Evolutionary conservation across 2,329 filamentous ascomycete genomes (phyloP), one percentile per base, ranked within the genome.

Genomic region (Fusarium clavum): DNA sequence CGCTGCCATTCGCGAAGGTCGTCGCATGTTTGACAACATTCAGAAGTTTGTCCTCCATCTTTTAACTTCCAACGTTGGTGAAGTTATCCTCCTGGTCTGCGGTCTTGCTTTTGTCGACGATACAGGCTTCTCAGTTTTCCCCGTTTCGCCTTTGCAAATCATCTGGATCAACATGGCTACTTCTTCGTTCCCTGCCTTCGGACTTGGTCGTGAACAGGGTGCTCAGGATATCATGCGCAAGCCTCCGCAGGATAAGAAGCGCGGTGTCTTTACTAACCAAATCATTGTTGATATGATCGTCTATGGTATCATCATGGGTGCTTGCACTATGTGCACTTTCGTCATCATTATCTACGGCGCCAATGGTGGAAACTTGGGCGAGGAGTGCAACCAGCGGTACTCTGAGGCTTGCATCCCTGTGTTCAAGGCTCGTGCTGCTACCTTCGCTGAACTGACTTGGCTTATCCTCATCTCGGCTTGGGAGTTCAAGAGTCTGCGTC

Each of bases 81-180:
- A 97, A 77, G 94, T 94, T 10, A 90, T 92, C 67, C 90, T 93
- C 2, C 84, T 97, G 18, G 88, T 97, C 27, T 90, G 94, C 41
- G 94, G 94, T 56, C 88, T 97, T 6, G 91, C 86, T 0, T 97
- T 97, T 82, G 92, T 94, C 75, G 94, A 97, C 76, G 71, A 80
- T 4, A 82, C 84, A 12, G 86, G 88, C 11, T 86, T 92, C 65
- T 96, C 93, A 0, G 93, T 97, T 12, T 97, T 97, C 79, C 94
- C 94, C 7, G 88, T 97, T 46, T 90, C 92, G 0, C 93, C 94
- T 1, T 89, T 97, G 13, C 91, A 97, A 74, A 95, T 97, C 68
- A 87, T 97, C 63, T 97, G 93, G 94, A 93, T 97, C 79, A 97
- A 97, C 80, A 95, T 97, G 92, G 87, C 96, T 58, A 97, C 94